Conservation (phyloP, 371 early-diverging fungal species). For the Syncephalastrum racemosum region DNA sequence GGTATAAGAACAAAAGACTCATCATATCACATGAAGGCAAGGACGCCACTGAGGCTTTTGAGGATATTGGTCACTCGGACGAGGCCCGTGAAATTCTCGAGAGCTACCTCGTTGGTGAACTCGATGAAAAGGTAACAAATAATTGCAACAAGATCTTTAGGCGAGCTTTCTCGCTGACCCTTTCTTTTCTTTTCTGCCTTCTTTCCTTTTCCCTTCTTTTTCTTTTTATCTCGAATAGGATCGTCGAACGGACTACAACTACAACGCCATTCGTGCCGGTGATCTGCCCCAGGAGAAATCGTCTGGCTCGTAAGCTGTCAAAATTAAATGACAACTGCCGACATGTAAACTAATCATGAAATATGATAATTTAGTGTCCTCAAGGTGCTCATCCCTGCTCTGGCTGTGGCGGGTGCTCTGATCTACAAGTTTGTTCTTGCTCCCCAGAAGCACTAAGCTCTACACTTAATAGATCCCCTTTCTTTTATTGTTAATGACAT, state of each 20-base stretch:
- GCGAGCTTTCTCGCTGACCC: conserved; percentile 1
- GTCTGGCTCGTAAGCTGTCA: conserved; percentile 41
- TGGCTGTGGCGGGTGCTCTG: conserved; percentile 30
- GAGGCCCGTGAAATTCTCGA: conserved; percentile 53
- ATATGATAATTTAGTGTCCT: conserved; percentile 18
- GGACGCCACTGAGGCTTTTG: conserved; percentile 86
- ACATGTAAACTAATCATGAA: neutral
- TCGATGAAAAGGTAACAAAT: conserved; percentile 35
- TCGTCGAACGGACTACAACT: conserved; percentile 19
- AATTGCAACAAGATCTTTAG: neutral
- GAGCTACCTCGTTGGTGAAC: conserved; percentile 40
- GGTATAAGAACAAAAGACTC: neutral
- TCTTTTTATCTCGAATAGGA: conserved; percentile 22
- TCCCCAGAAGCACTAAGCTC: conserved; percentile 22
- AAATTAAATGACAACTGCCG: neutral
- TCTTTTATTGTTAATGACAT: too few relatives aligned
- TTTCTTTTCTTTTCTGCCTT: neutral
- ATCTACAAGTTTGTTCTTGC: conserved; percentile 45
- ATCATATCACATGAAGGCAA: conserved; percentile 39
- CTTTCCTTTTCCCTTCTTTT: neutral
- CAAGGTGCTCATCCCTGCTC: conserved; percentile 28
- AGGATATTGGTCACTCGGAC: conserved; percentile 90
- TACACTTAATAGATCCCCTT: too few relatives aligned
- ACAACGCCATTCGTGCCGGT: conserved; percentile 37
- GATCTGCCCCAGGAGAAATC: conserved; percentile 37